Evolutionary conservation across 2,329 filamentous ascomycete genomes (phyloP).

Genomic region (Metarhizium rileyi): DNA sequence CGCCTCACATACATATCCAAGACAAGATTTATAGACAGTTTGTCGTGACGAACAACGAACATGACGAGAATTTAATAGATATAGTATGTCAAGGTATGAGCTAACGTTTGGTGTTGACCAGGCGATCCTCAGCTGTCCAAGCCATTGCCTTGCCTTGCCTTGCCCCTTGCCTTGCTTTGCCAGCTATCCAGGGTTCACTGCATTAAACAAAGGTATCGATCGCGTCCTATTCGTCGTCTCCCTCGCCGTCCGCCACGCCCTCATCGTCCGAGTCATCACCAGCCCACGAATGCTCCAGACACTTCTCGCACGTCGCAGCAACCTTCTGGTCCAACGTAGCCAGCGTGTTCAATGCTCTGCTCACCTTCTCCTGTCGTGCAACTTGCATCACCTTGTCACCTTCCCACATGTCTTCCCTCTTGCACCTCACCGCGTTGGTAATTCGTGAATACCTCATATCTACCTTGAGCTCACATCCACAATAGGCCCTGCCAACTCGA

Average conservation of each 20-base stretch:
- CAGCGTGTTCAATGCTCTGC: background rate
- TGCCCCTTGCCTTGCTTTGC: too few species aligned
- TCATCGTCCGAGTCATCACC: background rate
- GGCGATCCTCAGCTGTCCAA: too few species aligned
- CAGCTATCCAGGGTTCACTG: too few species aligned
- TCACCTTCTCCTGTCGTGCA: background rate
- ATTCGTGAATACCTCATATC: conserved; percentile 10
- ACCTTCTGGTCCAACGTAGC: conserved; percentile 4
- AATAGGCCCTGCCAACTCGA: background rate
- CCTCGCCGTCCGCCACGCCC: background rate
- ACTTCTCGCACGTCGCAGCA: conserved; percentile 5
- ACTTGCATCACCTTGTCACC: conserved; percentile 11
- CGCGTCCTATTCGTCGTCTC: too few species aligned
- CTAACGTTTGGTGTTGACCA: background rate
- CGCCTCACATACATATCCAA: background rate
- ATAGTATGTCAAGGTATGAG: background rate
- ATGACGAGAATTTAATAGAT: too few species aligned
- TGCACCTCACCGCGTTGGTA: background rate
- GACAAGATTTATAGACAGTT: too few species aligned
- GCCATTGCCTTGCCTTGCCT: too few species aligned
- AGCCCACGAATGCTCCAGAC: background rate
- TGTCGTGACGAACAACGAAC: too few species aligned
- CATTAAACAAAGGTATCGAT: too few species aligned
- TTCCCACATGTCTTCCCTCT: conserved; percentile 10
- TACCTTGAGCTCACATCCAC: conserved; percentile 7